phyloP scores from a whole-genome alignment of 805 yeast species.

The Hanseniaspora singularis region DNA sequence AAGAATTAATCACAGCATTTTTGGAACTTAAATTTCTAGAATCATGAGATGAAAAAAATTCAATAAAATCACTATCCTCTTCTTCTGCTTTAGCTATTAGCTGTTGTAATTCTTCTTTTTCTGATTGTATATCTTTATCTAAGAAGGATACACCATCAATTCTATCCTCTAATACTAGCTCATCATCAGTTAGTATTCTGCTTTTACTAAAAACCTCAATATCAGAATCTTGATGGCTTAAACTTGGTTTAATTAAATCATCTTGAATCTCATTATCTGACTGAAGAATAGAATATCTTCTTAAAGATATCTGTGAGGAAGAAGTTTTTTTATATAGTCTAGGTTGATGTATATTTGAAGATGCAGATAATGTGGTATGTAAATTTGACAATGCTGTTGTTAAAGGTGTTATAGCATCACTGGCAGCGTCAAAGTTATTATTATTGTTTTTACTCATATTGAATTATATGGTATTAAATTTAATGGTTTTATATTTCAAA shows the following conservation, averaged over 20 bases:
- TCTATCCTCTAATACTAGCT: neutral
- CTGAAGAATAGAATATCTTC: conserved; percentile 20
- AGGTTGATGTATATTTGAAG: conserved; percentile 8
- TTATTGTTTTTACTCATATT: no score
- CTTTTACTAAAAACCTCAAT: conserved; percentile 25
- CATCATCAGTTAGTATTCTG: conserved; percentile 17
- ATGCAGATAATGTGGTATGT: neutral
- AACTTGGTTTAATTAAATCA: conserved; percentile 25
- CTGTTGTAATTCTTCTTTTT: no score
- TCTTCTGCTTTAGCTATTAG: no score
- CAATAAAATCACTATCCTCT: no score
- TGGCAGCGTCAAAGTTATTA: neutral
- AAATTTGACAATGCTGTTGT: neutral
- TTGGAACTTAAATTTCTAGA: no score
- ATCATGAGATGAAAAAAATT: neutral
- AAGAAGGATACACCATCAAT: neutral
- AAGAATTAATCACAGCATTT: no score
- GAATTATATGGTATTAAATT: no score
- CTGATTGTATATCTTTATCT: no score
- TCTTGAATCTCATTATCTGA: conserved; percentile 31
- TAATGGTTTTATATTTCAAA: no score
- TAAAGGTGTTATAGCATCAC: neutral
- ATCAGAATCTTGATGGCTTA: conserved; percentile 25
- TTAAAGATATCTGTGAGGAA: conserved; percentile 13
- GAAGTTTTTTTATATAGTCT: conserved; percentile 12